Conservation (phyloP, 2,329 filamentous ascomycete genomes). For the Penicillium fuscoglaucum region DNA sequence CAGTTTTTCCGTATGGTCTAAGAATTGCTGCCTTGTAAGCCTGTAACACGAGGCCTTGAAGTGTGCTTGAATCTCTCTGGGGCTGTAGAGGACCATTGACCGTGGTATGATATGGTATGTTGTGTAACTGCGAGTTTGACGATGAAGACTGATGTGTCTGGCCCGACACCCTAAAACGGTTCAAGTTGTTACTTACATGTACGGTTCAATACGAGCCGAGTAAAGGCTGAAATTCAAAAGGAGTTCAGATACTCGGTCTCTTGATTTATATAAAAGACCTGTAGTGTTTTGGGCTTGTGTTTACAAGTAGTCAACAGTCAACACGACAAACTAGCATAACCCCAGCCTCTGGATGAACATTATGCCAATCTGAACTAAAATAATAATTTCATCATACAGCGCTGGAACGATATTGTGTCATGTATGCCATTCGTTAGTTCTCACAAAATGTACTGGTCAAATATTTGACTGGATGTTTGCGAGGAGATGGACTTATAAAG, state of each 20-base stretch:
- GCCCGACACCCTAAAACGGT: neutral
- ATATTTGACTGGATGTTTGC: neutral
- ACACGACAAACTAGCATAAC: neutral
- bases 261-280: no score
- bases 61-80: neutral
- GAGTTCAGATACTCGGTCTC: no score
- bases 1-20: neutral
- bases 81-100: neutral
- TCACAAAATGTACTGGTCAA: no score
- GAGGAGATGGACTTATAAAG: neutral
- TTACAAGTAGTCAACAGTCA: neutral
- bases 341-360: no score
- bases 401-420: neutral
- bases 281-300: neutral
- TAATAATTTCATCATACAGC: neutral
- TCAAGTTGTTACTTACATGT: neutral
- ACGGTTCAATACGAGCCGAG: neutral
- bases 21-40: neutral
- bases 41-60: neutral
- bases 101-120: neutral
- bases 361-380: neutral
- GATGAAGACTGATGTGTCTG: neutral
- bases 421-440: neutral
- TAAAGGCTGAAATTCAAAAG: neutral
- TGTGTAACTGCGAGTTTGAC: neutral